Evolutionary conservation across 2,329 filamentous ascomycete species (phyloP).

Genomic region (Penicillium fuscoglaucum): DNA sequence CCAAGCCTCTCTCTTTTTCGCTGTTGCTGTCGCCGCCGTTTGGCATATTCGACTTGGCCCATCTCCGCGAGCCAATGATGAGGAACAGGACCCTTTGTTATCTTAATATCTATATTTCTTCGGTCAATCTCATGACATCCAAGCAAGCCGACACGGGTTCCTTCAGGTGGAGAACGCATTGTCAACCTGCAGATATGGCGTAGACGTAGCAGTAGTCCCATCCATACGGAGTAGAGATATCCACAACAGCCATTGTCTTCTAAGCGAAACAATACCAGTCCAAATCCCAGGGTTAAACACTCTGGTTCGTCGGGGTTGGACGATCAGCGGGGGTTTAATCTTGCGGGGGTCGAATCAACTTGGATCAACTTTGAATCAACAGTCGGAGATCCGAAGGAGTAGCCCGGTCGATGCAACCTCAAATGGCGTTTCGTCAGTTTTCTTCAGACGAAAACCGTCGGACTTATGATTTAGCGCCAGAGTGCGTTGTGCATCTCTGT

Average conservation of each 20-base stretch:
- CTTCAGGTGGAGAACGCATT: neutral
- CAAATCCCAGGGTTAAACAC: neutral
- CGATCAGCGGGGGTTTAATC: conserved; percentile 22
- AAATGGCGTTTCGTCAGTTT: neutral
- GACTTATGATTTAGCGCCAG: neutral
- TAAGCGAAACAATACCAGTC: neutral
- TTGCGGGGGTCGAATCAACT: conserved; percentile 11
- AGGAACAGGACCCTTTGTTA: conserved; percentile 16
- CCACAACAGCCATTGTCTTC: neutral
- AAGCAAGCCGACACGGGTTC: neutral
- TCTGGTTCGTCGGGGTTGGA: conserved; percentile 1
- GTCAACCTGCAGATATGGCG: neutral
- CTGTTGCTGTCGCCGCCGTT: conserved; percentile 16
- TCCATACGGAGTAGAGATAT: too few species aligned
- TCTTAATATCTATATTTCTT: neutral
- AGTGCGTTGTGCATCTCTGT: neutral
- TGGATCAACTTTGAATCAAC: neutral
- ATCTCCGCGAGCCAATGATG: neutral
- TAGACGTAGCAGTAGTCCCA: neutral
- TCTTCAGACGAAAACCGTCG: conserved; percentile 11
- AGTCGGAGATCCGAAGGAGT: conserved; percentile 21
- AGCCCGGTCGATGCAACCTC: conserved; percentile 22
- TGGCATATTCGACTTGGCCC: conserved; percentile 14
- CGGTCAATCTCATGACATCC: neutral
- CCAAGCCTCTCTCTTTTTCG: conserved; percentile 23